Evolutionary conservation across 768 basidiomycete species (phyloP), one percentile per base, ranked within the genome.

Genomic region (Sarcodon aspratus): DNA sequence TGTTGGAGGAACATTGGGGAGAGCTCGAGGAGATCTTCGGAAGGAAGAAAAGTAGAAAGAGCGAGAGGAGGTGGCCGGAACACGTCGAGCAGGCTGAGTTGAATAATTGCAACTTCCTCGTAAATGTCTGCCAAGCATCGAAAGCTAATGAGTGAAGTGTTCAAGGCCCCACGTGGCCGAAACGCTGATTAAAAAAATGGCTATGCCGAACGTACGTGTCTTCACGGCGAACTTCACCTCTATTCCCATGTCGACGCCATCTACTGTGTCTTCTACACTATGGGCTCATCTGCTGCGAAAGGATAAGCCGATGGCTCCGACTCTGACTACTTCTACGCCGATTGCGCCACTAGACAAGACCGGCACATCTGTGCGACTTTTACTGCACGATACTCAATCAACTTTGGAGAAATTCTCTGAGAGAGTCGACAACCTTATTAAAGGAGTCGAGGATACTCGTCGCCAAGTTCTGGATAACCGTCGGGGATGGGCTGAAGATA

Each of bases 381-480:
- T 87, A 10, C 65, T 88, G 17, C 77, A 86, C 54, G 85, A 87
- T 58, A 85, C 82, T 1, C 82, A 85, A 49, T 75, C 73, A 17
- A 76, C 80, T 52, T 70, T 87, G 34, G 82, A 88, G 62, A 75
- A 68, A 55, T 86, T 87, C 51, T 75, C 80, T 0, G 65, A 65
- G 7, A 71, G 73, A 32, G 74, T 80, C 11, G 78, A 75, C 38
- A 63, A 63, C n/a, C 67, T 86, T 18, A 62, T 76, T 1, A 61
- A 61, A 9, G 69, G 65, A 33, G 68, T 83, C 10, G 74, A 78
- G 11, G 69, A 75, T 33, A 68, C 78, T 21, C 73, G 70, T 53
- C 60, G 65, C 17, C 15, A 42, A 42, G 9, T n/a, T 9, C 40
- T 42, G 17, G 40, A 15, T 42, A 15, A 27, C 17, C 15, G 27